These are phyloP conservation scores for Leishmania amazonensis DNA, from an alignment of 208 protist genomes.

Conservation along the genomic window DNA sequence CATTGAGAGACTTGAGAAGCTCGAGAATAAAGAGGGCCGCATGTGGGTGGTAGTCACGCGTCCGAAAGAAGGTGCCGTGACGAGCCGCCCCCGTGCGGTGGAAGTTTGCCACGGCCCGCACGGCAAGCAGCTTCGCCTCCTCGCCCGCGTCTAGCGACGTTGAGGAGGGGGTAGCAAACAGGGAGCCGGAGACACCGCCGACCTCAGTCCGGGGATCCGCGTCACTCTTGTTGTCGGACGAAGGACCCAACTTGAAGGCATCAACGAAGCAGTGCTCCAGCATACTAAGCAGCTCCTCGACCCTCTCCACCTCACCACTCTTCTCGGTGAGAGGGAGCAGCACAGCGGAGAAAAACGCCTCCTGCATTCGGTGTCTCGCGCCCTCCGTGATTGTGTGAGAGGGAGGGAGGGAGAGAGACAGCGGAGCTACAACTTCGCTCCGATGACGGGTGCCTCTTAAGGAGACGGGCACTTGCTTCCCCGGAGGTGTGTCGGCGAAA, in stretches of 20 bases:
- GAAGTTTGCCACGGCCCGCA: conserved; percentile 56
- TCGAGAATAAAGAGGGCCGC: conserved; percentile 87
- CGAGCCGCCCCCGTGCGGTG: conserved; percentile 41
- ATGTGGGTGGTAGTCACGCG: conserved; percentile 56
- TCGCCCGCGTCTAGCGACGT: conserved; percentile 60
- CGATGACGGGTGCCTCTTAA: neutral
- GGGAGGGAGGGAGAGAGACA: neutral
- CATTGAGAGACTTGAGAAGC: conserved; percentile 69
- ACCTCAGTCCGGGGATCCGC: too few relatives aligned
- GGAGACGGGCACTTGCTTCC: neutral
- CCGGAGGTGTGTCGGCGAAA: neutral
- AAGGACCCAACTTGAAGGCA: conserved; percentile 44
- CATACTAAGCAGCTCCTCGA: conserved; percentile 51
- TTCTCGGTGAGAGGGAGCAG: conserved; percentile 37
- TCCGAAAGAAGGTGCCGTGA: conserved; percentile 51
- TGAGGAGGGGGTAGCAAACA: conserved; percentile 3
- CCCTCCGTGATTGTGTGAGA: neutral
- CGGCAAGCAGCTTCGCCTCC: conserved; percentile 66
- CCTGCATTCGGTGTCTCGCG: neutral
- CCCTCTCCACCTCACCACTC: conserved; percentile 40
- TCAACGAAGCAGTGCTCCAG: conserved; percentile 73
- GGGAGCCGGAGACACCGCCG: neutral
- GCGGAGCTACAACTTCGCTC: neutral
- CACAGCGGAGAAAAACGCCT: conserved; percentile 16
- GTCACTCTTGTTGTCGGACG: conserved; percentile 8